These are phyloP conservation scores for Aspergillus fumigatiaffinis DNA, from an alignment of 2,329 filamentous ascomycete species.

Conservation along the genomic window DNA sequence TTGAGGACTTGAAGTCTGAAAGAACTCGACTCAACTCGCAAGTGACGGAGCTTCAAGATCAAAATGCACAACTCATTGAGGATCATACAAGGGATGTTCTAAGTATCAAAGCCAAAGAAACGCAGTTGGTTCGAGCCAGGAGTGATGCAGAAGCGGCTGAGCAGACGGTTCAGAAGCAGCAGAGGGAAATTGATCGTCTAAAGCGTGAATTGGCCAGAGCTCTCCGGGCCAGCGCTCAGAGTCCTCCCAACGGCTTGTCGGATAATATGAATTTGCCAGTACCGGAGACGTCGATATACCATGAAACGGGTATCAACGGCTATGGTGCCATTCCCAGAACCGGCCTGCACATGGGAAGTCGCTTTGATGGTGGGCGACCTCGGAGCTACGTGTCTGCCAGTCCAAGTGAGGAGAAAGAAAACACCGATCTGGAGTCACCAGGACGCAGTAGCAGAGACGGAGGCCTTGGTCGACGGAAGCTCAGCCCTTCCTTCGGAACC, in stretches of 20 bases:
- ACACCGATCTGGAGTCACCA: conserved; percentile 44
- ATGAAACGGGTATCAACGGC: conserved; percentile 31
- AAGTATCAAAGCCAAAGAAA: conserved; percentile 97
- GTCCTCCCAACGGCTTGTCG: conserved; percentile 30
- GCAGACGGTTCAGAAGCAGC: conserved; percentile 75
- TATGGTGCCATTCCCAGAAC: conserved; percentile 26
- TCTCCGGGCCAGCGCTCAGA: conserved; percentile 38
- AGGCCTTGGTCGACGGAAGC: conserved; percentile 38
- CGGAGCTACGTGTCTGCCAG: conserved; percentile 46
- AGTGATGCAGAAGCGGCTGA: conserved; percentile 88
- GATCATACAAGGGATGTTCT: conserved; percentile 94
- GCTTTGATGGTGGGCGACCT: conserved; percentile 40
- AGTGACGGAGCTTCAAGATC: conserved; percentile 90
- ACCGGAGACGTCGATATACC: conserved; percentile 50
- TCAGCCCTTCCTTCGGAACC: conserved; percentile 41
- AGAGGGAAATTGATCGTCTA: conserved; percentile 84
- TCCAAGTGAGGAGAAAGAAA: conserved; percentile 73
- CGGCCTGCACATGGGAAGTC: conserved; percentile 35
- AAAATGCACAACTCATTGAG: conserved; percentile 94
- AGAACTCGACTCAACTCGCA: conserved; percentile 78
- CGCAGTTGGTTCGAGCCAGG: conserved; percentile 85
- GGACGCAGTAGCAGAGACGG: conserved; percentile 27
- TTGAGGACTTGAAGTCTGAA: conserved; percentile 78
- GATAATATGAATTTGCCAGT: conserved; percentile 52
- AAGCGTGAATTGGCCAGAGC: conserved; percentile 72